A percentile compares a stretch with the other conserved stretches of the same genome.
These are phyloP conservation scores for Aspergillus novoparasiticus DNA, from an alignment of 2,329 filamentous ascomycete genomes.

Conservation along the genomic window DNA sequence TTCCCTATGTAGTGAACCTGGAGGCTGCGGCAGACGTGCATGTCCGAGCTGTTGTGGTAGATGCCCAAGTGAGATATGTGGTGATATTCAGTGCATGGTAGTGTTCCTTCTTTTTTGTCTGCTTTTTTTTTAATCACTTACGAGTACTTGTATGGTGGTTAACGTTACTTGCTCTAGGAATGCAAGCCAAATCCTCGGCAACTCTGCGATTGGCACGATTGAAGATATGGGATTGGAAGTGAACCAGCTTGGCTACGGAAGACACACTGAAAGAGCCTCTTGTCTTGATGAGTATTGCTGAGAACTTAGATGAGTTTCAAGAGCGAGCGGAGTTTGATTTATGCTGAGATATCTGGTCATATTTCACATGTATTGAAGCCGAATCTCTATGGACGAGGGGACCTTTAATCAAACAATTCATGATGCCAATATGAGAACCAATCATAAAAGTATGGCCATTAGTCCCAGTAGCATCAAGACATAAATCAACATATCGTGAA, in stretches of 20 bases:
- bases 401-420: background rate
- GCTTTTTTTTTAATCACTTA: background rate
- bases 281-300: no score
- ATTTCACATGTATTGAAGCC: background rate
- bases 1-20: conserved; percentile 32
- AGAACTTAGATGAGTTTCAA: background rate
- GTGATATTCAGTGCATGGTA: conserved; percentile 39
- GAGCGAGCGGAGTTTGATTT: no score
- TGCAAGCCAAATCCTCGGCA: conserved; percentile 39
- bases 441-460: background rate
- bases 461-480: background rate
- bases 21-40: conserved; percentile 34
- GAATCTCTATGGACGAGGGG: background rate
- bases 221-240: background rate
- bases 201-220: conserved; percentile 37
- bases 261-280: background rate
- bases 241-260: background rate
- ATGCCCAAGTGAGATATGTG: conserved; percentile 36
- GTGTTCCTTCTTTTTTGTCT: background rate
- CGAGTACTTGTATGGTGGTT: background rate
- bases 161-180: conserved; percentile 21
- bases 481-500: background rate
- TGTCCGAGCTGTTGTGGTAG: conserved; percentile 39
- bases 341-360: background rate
- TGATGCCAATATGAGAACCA: background rate